Percentiles rank a stretch among this genome's conserved stretches.
Conservation (phyloP, 306 rosid genomes). For the Gleditsia sinensis region DNA sequence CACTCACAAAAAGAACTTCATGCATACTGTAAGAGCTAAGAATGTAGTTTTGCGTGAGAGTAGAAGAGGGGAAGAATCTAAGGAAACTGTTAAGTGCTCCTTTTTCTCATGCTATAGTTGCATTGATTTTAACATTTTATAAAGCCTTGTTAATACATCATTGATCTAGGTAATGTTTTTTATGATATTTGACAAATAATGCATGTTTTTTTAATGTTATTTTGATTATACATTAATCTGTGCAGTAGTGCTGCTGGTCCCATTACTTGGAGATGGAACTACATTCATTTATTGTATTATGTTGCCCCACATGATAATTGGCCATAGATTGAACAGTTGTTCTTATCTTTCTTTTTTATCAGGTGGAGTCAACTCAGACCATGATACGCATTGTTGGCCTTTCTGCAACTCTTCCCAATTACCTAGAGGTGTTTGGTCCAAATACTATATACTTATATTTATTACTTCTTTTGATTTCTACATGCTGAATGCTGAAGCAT, state of each 20-base stretch:
- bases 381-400: conserved; percentile 99
- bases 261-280: conserved; percentile 20
- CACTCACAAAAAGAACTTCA: background rate
- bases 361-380: conserved; percentile 95
- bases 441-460: conserved; percentile 27
- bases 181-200: conserved; percentile 17
- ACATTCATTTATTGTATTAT: background rate
- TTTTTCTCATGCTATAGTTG: conserved; percentile 2
- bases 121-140: background rate
- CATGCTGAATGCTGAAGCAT: conserved; percentile 36
- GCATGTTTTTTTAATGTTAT: conserved; percentile 11
- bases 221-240: conserved; percentile 13
- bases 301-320: conserved; percentile 2
- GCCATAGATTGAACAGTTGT: background rate
- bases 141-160: background rate
- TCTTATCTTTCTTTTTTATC: conserved; percentile 18
- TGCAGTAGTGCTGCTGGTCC: background rate
- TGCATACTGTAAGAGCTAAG: background rate
- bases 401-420: conserved; percentile 96
- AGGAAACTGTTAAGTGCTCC: background rate
- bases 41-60: background rate
- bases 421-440: conserved; percentile 73
- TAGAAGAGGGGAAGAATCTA: conserved; percentile 17
- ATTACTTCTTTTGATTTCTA: conserved; percentile 26
- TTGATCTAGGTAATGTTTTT: background rate